phyloP scores from a whole-genome alignment of 495 filamentous ascomycete species.

The Chaetomium cochliodes region DNA sequence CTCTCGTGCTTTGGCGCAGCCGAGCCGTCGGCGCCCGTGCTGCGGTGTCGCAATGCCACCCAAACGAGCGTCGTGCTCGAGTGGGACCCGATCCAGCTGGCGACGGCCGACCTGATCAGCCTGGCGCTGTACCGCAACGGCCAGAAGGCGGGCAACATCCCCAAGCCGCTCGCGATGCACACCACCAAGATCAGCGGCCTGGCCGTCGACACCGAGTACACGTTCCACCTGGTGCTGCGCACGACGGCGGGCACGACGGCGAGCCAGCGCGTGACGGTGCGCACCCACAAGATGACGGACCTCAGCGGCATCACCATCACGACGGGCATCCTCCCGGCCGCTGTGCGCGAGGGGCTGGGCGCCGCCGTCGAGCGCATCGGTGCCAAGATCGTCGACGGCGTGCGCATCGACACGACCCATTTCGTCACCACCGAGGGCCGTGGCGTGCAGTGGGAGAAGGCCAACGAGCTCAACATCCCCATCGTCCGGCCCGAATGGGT shows the following conservation, averaged over 20 bases:
- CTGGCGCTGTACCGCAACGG: slow-evolving; percentile 92
- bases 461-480: slow-evolving; percentile 96
- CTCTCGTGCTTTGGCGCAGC: slow-evolving; percentile 77
- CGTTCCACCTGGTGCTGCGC: slow-evolving; percentile 86
- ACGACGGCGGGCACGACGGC: slow-evolving; percentile 86
- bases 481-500: slow-evolving; percentile 98
- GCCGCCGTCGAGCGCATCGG: slow-evolving; percentile 83
- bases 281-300: slow-evolving; percentile 99
- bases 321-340: slow-evolving; percentile 76
- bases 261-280: slow-evolving; percentile 78
- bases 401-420: slow-evolving; percentile 96
- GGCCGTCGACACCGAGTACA: slow-evolving; percentile 91
- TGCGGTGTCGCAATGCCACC: slow-evolving; percentile 91
- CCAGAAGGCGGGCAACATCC: slow-evolving; percentile 92
- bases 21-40: slow-evolving; percentile 72
- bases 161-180: slow-evolving; percentile 76
- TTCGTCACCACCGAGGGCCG: slow-evolving; percentile 97
- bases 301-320: slow-evolving; percentile 94
- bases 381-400: slow-evolving; percentile 83
- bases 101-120: slow-evolving; percentile 83
- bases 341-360: slow-evolving; percentile 68
- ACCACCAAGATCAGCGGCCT: slow-evolving; percentile 97
- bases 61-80: slow-evolving; percentile 97
- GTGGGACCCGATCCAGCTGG: slow-evolving; percentile 93
- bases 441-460: slow-evolving; percentile 89